Percentiles rank a stretch among this genome's conserved stretches.
Evolutionary conservation across 371 early-diverging fungal genomes (phyloP).

Genomic region (Mucor indicus): DNA sequence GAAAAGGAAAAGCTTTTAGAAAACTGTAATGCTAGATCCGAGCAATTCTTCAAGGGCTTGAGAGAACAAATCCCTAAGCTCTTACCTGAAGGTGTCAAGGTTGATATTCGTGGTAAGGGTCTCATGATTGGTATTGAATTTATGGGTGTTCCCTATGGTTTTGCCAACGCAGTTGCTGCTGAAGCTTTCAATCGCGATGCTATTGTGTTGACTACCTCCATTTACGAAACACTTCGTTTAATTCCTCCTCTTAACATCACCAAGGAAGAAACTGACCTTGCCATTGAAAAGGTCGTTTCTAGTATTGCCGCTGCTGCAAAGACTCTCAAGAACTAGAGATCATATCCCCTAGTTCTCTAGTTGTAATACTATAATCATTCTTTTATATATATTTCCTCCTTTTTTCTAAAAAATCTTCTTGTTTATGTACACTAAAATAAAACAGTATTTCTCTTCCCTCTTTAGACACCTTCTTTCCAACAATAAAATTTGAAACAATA

Average conservation of each 20-base stretch:
- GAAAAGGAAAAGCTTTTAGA: slow-evolving; percentile 40
- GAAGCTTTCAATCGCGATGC: slow-evolving; percentile 48
- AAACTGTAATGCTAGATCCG: slow-evolving; percentile 43
- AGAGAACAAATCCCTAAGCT: slow-evolving; percentile 34
- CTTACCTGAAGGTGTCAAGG: slow-evolving; percentile 36
- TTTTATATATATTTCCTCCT: too few relatives aligned
- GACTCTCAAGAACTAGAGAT: too few relatives aligned
- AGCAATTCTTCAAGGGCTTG: slow-evolving; percentile 47
- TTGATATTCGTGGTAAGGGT: slow-evolving; percentile 57
- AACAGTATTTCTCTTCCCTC: too few relatives aligned
- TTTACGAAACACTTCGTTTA: slow-evolving; percentile 55
- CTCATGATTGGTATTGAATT: slow-evolving; percentile 64
- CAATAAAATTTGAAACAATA: too few relatives aligned
- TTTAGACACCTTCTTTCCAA: too few relatives aligned
- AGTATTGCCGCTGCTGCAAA: slow-evolving; percentile 39
- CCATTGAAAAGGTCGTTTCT: slow-evolving; percentile 37
- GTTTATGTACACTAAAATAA: too few relatives aligned
- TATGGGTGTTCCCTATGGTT: slow-evolving; percentile 39
- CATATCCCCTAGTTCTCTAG: too few relatives aligned
- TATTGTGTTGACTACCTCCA: slow-evolving; percentile 50
- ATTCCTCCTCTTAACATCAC: slow-evolving; percentile 58
- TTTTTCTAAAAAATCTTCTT: too few relatives aligned
- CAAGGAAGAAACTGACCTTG: slow-evolving; percentile 50
- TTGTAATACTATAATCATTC: too few relatives aligned
- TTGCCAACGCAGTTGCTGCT: slow-evolving; percentile 31